Evolutionary conservation across 495 filamentous ascomycete species (phyloP).

Genomic region (Rostrohypoxylon terebratum): DNA sequence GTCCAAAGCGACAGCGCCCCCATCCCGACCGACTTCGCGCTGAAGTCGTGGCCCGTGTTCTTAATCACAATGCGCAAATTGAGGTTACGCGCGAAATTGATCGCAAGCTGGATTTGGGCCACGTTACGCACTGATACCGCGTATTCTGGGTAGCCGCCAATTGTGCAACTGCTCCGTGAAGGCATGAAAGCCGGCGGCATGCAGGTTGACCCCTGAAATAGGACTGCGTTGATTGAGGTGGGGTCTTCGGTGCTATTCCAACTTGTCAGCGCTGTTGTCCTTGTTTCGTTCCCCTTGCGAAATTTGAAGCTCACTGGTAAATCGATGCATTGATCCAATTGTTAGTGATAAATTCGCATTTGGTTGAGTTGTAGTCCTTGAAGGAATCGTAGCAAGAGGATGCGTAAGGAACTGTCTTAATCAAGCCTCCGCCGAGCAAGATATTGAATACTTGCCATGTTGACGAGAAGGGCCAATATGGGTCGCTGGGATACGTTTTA

Average conservation of each 20-base stretch:
- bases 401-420: constrained; percentile 62
- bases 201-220: constrained; percentile 55
- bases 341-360: constrained; percentile 53
- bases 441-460: constrained; percentile 61
- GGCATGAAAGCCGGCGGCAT: constrained; percentile 55
- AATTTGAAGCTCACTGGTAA: constrained; percentile 37
- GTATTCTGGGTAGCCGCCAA: constrained; percentile 68
- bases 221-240: constrained; percentile 59
- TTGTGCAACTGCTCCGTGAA: constrained; percentile 58
- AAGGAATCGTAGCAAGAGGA: constrained; percentile 62
- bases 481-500: constrained; percentile 64
- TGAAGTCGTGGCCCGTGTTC: constrained; percentile 67
- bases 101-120: constrained; percentile 68
- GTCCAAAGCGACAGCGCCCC: constrained; percentile 63
- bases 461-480: constrained; percentile 55
- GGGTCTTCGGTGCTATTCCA: constrained; percentile 50
- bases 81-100: constrained; percentile 71
- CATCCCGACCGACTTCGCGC: constrained; percentile 62
- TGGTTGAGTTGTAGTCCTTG: constrained; percentile 56
- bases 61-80: constrained; percentile 72
- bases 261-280: constrained; percentile 30
- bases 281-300: neutral
- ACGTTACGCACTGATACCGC: constrained; percentile 65
- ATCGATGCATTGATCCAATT: constrained; percentile 53
- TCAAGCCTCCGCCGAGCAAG: constrained; percentile 57